These are phyloP conservation scores for Daldinia vernicosa DNA, from an alignment of 495 filamentous ascomycete genomes.

Conservation along the genomic window DNA sequence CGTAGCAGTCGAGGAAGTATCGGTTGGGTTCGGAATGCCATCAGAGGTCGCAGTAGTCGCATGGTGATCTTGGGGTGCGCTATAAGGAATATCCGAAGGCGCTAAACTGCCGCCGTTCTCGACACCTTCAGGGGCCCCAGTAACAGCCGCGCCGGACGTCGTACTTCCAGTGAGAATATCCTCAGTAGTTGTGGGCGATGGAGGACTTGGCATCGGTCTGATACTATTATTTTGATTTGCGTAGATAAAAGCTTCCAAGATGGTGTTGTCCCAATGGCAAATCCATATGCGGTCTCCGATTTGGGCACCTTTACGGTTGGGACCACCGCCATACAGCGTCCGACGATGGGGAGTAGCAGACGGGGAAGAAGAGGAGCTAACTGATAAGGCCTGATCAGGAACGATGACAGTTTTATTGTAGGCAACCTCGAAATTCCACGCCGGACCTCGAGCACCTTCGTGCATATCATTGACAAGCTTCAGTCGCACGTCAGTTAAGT, in stretches of 20 bases:
- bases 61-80: constrained; percentile 20
- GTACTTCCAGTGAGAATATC: neutral
- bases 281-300: constrained; percentile 81
- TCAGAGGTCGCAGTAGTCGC: constrained; percentile 8
- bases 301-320: constrained; percentile 61
- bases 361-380: constrained; percentile 12
- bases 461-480: constrained; percentile 70
- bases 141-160: constrained; percentile 34
- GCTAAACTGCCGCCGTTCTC: constrained; percentile 21
- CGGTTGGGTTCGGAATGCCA: neutral
- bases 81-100: constrained; percentile 9
- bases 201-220: constrained; percentile 38
- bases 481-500: constrained; percentile 61
- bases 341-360: constrained; percentile 25
- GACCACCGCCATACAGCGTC: constrained; percentile 43
- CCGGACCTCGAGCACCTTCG: constrained; percentile 71
- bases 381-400: constrained; percentile 59
- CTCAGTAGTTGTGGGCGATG: constrained; percentile 23
- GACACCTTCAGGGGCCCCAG: constrained; percentile 9
- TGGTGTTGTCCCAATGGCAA: constrained; percentile 86
- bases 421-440: constrained; percentile 72
- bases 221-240: constrained; percentile 65
- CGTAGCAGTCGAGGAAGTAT: constrained; percentile 15
- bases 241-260: constrained; percentile 85
- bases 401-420: constrained; percentile 89